Evolutionary conservation across 371 early-diverging fungal species (phyloP).

Genomic region (Rhizopus delemar): DNA sequence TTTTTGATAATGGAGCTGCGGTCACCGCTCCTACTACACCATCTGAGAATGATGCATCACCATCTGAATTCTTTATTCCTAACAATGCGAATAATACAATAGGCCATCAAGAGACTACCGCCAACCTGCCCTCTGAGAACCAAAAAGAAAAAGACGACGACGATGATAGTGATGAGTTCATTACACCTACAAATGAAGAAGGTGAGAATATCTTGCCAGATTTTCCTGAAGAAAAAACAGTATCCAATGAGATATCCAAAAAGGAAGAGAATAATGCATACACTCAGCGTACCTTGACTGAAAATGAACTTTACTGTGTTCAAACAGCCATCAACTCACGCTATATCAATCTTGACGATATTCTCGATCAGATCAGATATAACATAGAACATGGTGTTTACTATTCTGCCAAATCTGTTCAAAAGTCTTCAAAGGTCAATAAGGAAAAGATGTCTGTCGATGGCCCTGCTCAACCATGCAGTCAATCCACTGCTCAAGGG

Average conservation of each 20-base stretch:
- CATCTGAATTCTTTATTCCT: not conserved
- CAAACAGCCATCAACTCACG: not conserved
- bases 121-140: not conserved
- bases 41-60: not conserved
- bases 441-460: not conserved
- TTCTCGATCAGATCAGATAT: conserved; percentile 4
- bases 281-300: too few relatives aligned
- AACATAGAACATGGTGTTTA: conserved; percentile 10
- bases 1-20: not conserved
- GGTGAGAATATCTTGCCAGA: too few relatives aligned
- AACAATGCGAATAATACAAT: not conserved
- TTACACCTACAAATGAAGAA: not conserved
- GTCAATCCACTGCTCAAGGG: too few relatives aligned
- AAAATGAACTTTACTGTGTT: not conserved
- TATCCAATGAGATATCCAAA: not conserved
- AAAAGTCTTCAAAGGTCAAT: not conserved
- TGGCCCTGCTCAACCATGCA: too few relatives aligned
- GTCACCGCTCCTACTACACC: conserved; percentile 1
- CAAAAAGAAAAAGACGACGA: not conserved
- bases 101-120: not conserved
- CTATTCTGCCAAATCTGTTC: not conserved
- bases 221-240: not conserved
- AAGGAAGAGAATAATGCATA: too few relatives aligned
- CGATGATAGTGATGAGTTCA: not conserved
- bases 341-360: not conserved